These are phyloP conservation scores for Helotiales sp. DNA, from an alignment of 2,329 filamentous ascomycete genomes.

Conservation along the genomic window DNA sequence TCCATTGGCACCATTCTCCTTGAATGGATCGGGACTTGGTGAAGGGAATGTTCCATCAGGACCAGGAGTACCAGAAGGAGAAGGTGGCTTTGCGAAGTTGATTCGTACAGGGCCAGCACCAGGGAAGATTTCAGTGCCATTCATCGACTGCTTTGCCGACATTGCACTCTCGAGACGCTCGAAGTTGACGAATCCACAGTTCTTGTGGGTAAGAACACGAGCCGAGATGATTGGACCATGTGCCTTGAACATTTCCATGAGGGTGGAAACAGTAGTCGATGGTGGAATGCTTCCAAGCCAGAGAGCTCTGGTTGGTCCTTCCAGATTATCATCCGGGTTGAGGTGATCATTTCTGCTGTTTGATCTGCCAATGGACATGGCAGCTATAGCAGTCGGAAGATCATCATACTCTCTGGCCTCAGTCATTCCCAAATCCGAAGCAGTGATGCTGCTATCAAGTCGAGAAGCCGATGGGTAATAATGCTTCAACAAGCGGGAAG, in stretches of 20 bases:
- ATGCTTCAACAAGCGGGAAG: slow-evolving; percentile 61
- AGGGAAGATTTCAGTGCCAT: slow-evolving; percentile 98
- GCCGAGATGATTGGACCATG: slow-evolving; percentile 91
- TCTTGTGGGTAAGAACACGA: slow-evolving; percentile 95
- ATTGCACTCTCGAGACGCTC: slow-evolving; percentile 90
- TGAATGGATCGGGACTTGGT: slow-evolving; percentile 87
- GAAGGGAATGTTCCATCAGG: slow-evolving; percentile 87
- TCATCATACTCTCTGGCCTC: slow-evolving; percentile 82
- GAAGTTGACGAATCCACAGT: slow-evolving; percentile 98
- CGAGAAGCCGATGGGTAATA: slow-evolving; percentile 79
- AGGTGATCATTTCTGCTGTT: slow-evolving; percentile 72
- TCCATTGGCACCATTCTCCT: slow-evolving; percentile 50
- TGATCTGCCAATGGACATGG: slow-evolving; percentile 72
- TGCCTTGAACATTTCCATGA: slow-evolving; percentile 94
- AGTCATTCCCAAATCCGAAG: slow-evolving; percentile 73
- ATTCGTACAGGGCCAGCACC: slow-evolving; percentile 93
- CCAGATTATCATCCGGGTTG: slow-evolving; percentile 79
- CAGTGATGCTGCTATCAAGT: slow-evolving; percentile 76
- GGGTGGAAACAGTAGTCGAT: slow-evolving; percentile 92
- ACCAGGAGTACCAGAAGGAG: slow-evolving; percentile 85
- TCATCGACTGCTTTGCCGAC: slow-evolving; percentile 83
- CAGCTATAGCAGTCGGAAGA: slow-evolving; percentile 80
- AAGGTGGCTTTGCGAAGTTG: slow-evolving; percentile 96
- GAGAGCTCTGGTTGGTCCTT: slow-evolving; percentile 88
- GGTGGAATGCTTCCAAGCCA: slow-evolving; percentile 98